Evolutionary conservation across 495 filamentous ascomycete species (phyloP).

Genomic region (Penicillium roqueforti): DNA sequence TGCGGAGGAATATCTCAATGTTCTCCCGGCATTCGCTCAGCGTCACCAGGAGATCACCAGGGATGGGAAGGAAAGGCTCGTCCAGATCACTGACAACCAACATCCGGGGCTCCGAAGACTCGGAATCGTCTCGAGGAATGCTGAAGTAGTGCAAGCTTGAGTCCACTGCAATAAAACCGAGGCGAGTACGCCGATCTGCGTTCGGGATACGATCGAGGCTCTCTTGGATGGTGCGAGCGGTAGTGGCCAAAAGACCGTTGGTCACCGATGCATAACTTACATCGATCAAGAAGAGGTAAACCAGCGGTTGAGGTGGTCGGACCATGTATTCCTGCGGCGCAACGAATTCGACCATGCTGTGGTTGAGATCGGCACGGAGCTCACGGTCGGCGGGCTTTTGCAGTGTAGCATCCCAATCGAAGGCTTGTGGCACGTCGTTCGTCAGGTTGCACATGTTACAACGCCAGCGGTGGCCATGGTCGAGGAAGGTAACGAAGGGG

Average conservation of each 20-base stretch:
- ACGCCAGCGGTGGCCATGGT: slow-evolving; percentile 95
- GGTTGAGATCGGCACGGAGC: slow-evolving; percentile 85
- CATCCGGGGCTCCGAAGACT: slow-evolving; percentile 79
- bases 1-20: slow-evolving; percentile 84
- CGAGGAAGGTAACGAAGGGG: slow-evolving; percentile 91
- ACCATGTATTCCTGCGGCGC: slow-evolving; percentile 99
- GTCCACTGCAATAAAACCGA: slow-evolving; percentile 95
- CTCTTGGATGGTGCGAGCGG: slow-evolving; percentile 88
- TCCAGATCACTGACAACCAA: slow-evolving; percentile 94
- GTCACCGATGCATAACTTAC: slow-evolving; percentile 91
- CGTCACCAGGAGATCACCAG: slow-evolving; percentile 87
- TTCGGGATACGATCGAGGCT: slow-evolving; percentile 96
- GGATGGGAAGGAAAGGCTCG: slow-evolving; percentile 94
- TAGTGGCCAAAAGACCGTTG: slow-evolving; percentile 90
- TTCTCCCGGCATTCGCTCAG: slow-evolving; percentile 83
- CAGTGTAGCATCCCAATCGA: slow-evolving; percentile 91
- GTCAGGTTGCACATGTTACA: slow-evolving; percentile 99
- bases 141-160: slow-evolving; percentile 94
- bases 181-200: slow-evolving; percentile 83
- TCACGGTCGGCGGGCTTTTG: slow-evolving; percentile 89
- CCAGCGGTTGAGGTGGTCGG: slow-evolving; percentile 89
- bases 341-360: slow-evolving; percentile 92
- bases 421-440: slow-evolving; percentile 96
- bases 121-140: slow-evolving; percentile 81
- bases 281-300: slow-evolving; percentile 97